Evolutionary conservation across 495 filamentous ascomycete species (phyloP), one percentile per base, ranked within the genome.

Genomic region (Penicillium samsonianum): DNA sequence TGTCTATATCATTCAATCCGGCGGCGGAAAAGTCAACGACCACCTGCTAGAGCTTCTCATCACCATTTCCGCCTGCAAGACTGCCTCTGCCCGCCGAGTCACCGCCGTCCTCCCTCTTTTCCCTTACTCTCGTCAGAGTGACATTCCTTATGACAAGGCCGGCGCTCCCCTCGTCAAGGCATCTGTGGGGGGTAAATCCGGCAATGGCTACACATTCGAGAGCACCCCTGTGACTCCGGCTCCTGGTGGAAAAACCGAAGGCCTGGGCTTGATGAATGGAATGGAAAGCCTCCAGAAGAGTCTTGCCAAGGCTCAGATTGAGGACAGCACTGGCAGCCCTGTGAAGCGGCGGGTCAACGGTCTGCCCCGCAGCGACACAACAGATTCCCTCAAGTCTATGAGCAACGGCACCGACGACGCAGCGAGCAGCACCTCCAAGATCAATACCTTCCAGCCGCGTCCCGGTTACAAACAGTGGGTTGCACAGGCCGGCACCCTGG

Each of bases 381-480:
- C 81, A 6, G 86, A 90, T 26, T 88, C 84, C 16, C 44, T 73
- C 26, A 80, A 77, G 61, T 82, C 83, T 4, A 68, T 75, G 33
- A 67, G 63, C 40, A 73, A 70, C 47, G 72, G 65, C 38, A 65
- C 55, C 33, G 79, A 81, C 16, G 81, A 85, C 59, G 81, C 87
- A 54, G 82, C 87, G 53, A 78, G 77, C 43, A 59, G 77, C 40
- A 65, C 69, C 20, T 69, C 75, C 19, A 83, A 80, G 63, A 75
- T 77, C 41, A 71, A 67, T 48, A 56, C 80, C 38, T 96, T 96
- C 74, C 77, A 89, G 60, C 87, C 91, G 1, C 90, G 91, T 61
- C 90, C 91, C 2, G 94, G 94, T 16, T 98, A 98, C 69, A 95
- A 92, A 74, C 90, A 96, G 78, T 98, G 95, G 94, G 92, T 98